Percentiles rank a stretch among this genome's conserved stretches.
These are phyloP conservation scores for Phaseolus lunatus DNA, from an alignment of 306 rosid genomes.

Conservation along the genomic window DNA sequence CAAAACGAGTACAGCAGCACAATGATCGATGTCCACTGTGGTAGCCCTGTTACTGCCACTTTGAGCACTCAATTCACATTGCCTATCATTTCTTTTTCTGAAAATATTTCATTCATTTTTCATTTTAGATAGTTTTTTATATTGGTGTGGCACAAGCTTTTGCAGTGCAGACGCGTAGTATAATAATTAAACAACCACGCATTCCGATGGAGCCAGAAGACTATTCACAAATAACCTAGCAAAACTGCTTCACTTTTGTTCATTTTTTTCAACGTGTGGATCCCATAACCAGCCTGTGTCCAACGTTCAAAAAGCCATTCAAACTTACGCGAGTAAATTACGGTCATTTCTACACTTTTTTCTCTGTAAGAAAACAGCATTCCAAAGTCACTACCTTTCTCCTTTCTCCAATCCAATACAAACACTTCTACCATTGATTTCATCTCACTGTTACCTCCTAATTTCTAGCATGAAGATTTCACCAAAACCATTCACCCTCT, in stretches of 20 bases:
- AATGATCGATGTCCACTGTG: background rate
- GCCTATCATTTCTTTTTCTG: background rate
- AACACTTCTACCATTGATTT: conserved; percentile 13
- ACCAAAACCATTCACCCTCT: conserved; percentile 32
- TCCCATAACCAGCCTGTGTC: conserved; percentile 59
- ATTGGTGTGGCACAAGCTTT: background rate
- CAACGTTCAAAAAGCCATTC: conserved; percentile 53
- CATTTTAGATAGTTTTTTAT: too few relatives aligned
- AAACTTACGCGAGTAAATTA: conserved; percentile 51
- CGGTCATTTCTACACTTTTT: conserved; percentile 38
- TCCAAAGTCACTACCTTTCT: conserved; percentile 13
- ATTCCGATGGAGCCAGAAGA: conserved; percentile 40
- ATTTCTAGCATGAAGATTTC: conserved; percentile 32
- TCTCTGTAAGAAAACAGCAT: conserved; percentile 20
- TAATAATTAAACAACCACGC: conserved; percentile 30
- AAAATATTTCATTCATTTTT: too few relatives aligned
- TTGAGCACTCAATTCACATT: background rate
- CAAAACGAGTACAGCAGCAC: conserved; percentile 16
- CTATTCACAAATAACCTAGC: background rate
- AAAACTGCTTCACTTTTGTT: conserved; percentile 37
- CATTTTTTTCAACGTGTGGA: conserved; percentile 50
- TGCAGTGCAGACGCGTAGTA: background rate
- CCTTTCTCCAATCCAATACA: background rate
- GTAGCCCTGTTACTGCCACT: background rate
- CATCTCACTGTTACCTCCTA: background rate